Conservation (phyloP, 192 early-diverging fungal species). For the Coemansia sp. region DNA sequence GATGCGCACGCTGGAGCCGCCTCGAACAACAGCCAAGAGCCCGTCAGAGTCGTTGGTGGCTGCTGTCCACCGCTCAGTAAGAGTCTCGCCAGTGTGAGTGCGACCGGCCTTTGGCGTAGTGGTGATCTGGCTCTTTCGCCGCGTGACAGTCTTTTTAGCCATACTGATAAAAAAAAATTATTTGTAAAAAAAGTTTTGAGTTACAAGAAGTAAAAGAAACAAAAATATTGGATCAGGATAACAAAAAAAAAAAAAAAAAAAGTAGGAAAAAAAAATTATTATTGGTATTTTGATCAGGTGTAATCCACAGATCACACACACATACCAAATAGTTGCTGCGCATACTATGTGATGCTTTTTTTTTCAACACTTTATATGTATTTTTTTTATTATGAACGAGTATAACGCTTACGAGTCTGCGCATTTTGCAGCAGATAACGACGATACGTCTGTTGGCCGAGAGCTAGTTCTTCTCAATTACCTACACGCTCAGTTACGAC, state of each 20-base stretch:
- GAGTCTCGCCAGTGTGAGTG: slow-evolving; percentile 1
- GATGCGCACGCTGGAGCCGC: slow-evolving; percentile 41
- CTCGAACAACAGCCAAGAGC: slow-evolving; percentile 44
- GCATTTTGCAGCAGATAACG: background rate
- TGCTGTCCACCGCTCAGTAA: slow-evolving; percentile 26
- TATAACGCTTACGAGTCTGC: background rate
- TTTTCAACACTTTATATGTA: background rate
- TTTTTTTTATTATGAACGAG: background rate
- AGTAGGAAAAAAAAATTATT: background rate
- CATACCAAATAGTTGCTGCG: background rate
- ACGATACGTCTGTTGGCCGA: background rate
- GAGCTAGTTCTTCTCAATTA: background rate
- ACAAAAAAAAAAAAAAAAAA: background rate
- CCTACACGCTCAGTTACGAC: background rate
- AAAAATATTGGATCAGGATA: background rate
- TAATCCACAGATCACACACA: background rate
- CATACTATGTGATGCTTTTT: background rate
- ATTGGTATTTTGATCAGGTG: background rate
- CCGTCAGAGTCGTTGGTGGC: slow-evolving; percentile 30
- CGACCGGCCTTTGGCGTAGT: background rate
- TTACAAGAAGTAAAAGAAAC: background rate
- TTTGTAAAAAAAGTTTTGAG: background rate
- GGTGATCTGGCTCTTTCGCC: slow-evolving; percentile 31
- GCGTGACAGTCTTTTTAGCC: slow-evolving; percentile 39
- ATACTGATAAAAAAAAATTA: slow-evolving; percentile 12